Evolutionary conservation across 768 basidiomycete genomes (phyloP), one percentile per base, ranked within the genome.

Genomic region (Suillus variegatus): DNA sequence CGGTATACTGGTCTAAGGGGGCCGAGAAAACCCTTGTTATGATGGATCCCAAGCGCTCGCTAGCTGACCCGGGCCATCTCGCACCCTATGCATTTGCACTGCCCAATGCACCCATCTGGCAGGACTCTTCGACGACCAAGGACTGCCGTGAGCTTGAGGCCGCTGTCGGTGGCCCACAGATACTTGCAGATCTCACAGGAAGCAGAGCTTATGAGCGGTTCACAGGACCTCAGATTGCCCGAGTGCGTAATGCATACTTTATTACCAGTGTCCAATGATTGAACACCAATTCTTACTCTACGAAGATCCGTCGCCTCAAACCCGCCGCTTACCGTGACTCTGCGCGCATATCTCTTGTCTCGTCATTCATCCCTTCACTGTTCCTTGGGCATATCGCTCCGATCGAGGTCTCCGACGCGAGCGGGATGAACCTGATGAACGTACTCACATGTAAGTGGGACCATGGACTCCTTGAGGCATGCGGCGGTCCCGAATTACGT

Each of bases 351-450:
- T 92, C 91, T 9, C 82, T 96, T 40, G 89, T 95, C 9, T 93
- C 91, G 14, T 93, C 91, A 20, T 94, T 93, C 79, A 80, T 94
- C 65, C 84, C 92, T 5, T 94, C 93, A 0, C 75, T 97, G n/a
- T 89, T 95, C 73, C 81, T 94, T 57, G 91, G 92, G 4, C 77
- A 78, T 58, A 84, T 94, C 68, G 90, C 90, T 12, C 91, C 92
- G 0, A 89, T 94, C 61, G 94, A 96, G 70, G 86, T 90, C n/a
- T 88, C 89, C 32, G 94, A 95, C 75, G 93, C 92, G 3, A 93
- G 91, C 72, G 94, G 94, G 0, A 95, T 93, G 92, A 95, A 95
- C 73, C 78, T 95, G 36, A 94, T 92, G 90, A 81, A 92, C 67
- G 85, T 94, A 61, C 76, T 88, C 38, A 84, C 86, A 1, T 85